Conservation (phyloP, 441 rosid genomes). For the Cnidoscolus chayamansa region DNA sequence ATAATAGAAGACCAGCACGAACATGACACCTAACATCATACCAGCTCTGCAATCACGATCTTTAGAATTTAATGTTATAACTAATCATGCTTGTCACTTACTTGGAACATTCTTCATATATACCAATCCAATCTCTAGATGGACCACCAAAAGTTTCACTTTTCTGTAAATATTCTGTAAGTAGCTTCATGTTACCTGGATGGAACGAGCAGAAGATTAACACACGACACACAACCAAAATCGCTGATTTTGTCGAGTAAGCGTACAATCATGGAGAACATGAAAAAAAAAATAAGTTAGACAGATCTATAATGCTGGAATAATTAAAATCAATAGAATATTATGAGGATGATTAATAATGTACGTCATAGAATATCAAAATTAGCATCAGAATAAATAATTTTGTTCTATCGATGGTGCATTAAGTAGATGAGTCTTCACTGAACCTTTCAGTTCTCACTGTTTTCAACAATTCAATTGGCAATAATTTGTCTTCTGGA, state of each 20-base stretch:
- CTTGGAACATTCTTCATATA: slow-evolving; percentile 85
- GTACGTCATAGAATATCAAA: too few relatives aligned
- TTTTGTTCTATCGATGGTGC: too few relatives aligned
- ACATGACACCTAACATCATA: not conserved
- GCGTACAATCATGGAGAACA: not conserved
- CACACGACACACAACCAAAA: not conserved
- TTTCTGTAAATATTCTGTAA: slow-evolving; percentile 87
- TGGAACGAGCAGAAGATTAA: slow-evolving; percentile 11
- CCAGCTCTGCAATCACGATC: too few relatives aligned
- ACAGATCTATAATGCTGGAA: too few relatives aligned
- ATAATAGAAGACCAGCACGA: not conserved
- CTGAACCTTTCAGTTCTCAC: not conserved
- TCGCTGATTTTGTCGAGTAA: not conserved
- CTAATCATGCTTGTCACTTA: slow-evolving; percentile 37
- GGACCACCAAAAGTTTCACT: slow-evolving; percentile 86
- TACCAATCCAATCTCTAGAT: slow-evolving; percentile 81
- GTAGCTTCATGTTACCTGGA: slow-evolving; percentile 76
- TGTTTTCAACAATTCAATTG: not conserved
- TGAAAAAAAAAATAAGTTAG: too few relatives aligned
- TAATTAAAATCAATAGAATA: too few relatives aligned
- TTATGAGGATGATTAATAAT: too few relatives aligned
- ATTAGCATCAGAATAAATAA: too few relatives aligned
- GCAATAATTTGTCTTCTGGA: too few relatives aligned
- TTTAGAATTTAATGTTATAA: too few relatives aligned
- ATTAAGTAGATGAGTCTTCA: too few relatives aligned